Evolutionary conservation across 345 rosid species (phyloP), one percentile per base, ranked within the genome.

Genomic region (Conringia planisiliqua): DNA sequence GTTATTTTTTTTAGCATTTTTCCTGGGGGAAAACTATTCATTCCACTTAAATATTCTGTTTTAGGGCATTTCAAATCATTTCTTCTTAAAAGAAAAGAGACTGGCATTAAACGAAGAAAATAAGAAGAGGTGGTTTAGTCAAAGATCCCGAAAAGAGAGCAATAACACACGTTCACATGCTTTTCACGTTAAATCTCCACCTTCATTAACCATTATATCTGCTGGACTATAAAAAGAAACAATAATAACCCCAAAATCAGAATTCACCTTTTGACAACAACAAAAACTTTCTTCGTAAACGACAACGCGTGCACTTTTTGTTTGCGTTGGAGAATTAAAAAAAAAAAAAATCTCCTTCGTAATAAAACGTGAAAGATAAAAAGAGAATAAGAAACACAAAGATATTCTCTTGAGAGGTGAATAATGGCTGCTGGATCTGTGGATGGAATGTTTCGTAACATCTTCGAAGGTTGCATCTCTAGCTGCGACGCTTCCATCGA

Each of bases 391-490:
- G 36, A 33, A 33, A 7, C 9, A 6, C 36, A 33, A 22, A n/a
- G n/a, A 29, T 29, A 50, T 52, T 24, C n/a, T 52, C 9, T 51
- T 52, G 12, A 8, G 24, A 32, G 9, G 57, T 52, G 38, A 27
- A 43, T 20, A 26, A 81, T 89, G 85, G 86, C 89, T 52, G 14
- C 84, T 0, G 80, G 89, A 60, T 83, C 86, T 3, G 76, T 87
- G 10, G 89, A 87, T 33, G 87, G 90, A 18, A 50, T 88, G n/a
- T 82, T 88, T 74, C 84, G 85, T 11, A 61, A 68, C 58, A 47
- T 87, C 51, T 83, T 84, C 24, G 88, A 88, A 10, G 92, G 89
- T 4, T 85, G 89, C 69, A 77, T 90, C 51, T 81, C 89, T 20
- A 78, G 82, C 16, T 55, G 77, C 3, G 89, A 88, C 47, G 24